A percentile compares a stretch with the other conserved stretches of the same genome.
Conservation (phyloP, 768 basidiomycete genomes). For the Kwoniella dejecticola region DNA sequence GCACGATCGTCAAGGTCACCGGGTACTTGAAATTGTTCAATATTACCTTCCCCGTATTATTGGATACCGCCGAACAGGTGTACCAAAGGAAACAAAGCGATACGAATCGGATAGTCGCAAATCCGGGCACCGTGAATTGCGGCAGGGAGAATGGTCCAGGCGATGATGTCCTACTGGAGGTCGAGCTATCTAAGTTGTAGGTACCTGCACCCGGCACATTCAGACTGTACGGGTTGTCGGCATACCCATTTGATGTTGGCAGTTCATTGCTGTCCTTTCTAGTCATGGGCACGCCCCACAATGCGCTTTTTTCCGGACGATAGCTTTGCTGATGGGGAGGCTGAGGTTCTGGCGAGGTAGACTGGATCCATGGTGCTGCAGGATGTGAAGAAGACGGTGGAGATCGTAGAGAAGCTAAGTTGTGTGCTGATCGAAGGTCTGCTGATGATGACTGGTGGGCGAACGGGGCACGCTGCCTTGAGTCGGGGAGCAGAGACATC, state of each 20-base stretch:
- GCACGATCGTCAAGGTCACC: constrained; percentile 93
- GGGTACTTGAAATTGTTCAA: constrained; percentile 90
- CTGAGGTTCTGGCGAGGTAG: constrained; percentile 4
- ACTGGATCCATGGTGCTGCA: constrained; percentile 12
- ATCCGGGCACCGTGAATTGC: constrained; percentile 28
- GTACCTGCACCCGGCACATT: constrained; percentile 4
- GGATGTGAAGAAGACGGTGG: constrained; percentile 17
- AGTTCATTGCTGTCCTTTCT: constrained; percentile 24
- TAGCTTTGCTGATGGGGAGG: constrained; percentile 3
- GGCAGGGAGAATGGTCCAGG: constrained; percentile 35
- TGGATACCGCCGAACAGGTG: constrained; percentile 84
- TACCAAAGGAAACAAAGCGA: constrained; percentile 91
- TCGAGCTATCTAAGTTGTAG: neutral
- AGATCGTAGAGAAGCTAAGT: constrained; percentile 15
- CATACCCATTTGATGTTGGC: constrained; percentile 2
- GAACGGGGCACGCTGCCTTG: constrained; percentile 46
- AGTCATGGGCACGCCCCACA: constrained; percentile 1
- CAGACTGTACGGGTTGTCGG: constrained; percentile 16
- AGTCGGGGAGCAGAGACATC: constrained; percentile 35
- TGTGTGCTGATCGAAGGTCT: constrained; percentile 26
- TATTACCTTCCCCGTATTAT: constrained; percentile 95
- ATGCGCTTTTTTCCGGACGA: constrained; percentile 13
- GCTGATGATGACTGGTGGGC: constrained; percentile 42
- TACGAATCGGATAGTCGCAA: constrained; percentile 62
- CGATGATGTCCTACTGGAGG: constrained; percentile 25